Base-by-base conservation (phyloP, 2,329 filamentous ascomycete species). In the Beauveria australis region DNA sequence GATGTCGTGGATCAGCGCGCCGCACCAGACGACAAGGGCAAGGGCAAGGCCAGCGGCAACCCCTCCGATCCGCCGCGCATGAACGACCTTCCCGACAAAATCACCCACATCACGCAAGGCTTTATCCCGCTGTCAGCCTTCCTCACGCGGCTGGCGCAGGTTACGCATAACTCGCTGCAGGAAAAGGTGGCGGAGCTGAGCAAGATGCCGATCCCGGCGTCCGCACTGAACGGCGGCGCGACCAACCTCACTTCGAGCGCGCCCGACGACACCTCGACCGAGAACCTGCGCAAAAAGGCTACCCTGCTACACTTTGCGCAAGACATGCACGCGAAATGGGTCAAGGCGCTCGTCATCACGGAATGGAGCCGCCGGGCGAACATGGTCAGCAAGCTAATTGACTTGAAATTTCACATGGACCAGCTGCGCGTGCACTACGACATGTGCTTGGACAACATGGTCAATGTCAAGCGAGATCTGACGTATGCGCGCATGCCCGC, bases 331-430 rank as follows among this genome's bases (percentile, higher is more conserved):
- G 86, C 88, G 33, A 91, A 91, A 76, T 97, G 95, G 79, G 91
- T 96, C 72, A 97, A 99, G 76, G 84, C 92, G 8, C 80, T 97
- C 22, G 91, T 99, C 24, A 87, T 99, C 52, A 86, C 89, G 1
- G 89, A 94, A 74, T 99, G 94, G 94, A 90, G 89, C 70, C 83
- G 89, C 69, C 88, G 89, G 71, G 86, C 88, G 40, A 81, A 85
- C 44, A 85, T 89, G 66, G 89, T 97, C 66, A 89, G 88, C 76
- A 91, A 89, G 73, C 81, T 97, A 63, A 95, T 97, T 65, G 92
- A 97, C 69, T 76, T 99, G 65, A 89, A 89, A 70, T 80, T 81
- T 28, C 91, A 93, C 78, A 79, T 95, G 63, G 81, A 86, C 61
- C 75, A 78, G 61, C 82, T 89, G 67, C 80, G 86, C 63, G 73